phyloP scores from a whole-genome alignment of 2,329 filamentous ascomycete genomes.

The Aspergillus puulaauensis region DNA sequence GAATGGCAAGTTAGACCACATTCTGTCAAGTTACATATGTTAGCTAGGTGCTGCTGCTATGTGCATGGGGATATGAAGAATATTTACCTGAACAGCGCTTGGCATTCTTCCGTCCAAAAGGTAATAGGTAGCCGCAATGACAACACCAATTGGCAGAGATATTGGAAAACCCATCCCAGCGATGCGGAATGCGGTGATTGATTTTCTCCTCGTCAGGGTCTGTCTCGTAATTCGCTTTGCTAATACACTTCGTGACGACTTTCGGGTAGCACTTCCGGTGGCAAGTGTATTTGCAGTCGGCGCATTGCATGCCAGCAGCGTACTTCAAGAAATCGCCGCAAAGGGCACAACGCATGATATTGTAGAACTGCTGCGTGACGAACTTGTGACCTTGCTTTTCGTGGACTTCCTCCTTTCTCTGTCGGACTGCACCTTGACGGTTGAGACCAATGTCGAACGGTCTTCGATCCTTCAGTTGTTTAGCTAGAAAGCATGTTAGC shows the following conservation, averaged over 20 bases:
- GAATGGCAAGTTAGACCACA: constrained; percentile 89
- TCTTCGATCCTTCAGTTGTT: constrained; percentile 79
- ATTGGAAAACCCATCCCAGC: constrained; percentile 95
- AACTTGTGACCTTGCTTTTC: constrained; percentile 99
- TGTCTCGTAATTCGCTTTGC: constrained; percentile 97
- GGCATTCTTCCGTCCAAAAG: constrained; percentile 92
- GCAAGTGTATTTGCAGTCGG: constrained; percentile 99
- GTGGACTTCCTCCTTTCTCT: constrained; percentile 96
- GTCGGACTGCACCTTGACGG: constrained; percentile 91
- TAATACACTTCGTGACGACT: constrained; percentile 99
- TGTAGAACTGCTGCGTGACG: constrained; percentile 98
- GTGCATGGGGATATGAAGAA: neutral
- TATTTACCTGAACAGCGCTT: constrained; percentile 78
- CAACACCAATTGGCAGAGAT: constrained; percentile 99
- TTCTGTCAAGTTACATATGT: constrained; percentile 53
- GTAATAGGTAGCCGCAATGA: constrained; percentile 94
- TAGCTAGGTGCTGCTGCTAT: neutral
- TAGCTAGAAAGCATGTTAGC: constrained; percentile 52
- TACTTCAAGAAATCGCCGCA: constrained; percentile 99
- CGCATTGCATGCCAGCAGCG: constrained; percentile 97
- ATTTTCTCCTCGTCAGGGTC: constrained; percentile 99
- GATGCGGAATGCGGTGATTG: constrained; percentile 97
- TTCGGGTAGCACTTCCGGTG: constrained; percentile 96
- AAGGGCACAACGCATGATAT: constrained; percentile 98
- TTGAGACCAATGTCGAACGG: constrained; percentile 87